phyloP scores from a whole-genome alignment of 371 early-diverging fungal species.

The Mortierella sp. region DNA sequence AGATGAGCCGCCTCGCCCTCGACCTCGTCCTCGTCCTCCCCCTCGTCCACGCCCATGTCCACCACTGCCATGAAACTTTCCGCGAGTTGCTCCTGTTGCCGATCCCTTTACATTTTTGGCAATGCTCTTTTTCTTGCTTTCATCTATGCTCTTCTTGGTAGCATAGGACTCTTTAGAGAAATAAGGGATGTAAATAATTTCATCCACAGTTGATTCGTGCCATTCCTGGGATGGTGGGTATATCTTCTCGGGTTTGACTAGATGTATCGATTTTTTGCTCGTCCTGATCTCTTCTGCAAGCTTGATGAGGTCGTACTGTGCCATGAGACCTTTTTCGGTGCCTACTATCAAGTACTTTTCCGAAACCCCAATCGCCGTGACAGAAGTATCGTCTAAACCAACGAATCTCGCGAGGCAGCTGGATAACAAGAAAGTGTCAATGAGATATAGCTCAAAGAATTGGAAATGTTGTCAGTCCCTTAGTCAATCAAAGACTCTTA shows the following conservation, averaged over 20 bases:
- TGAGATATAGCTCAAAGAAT: background rate
- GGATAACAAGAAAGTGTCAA: background rate
- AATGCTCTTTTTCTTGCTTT: conserved; percentile 54
- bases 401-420: conserved; percentile 48
- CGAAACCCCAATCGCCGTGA: conserved; percentile 46
- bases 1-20: conserved; percentile 57
- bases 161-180: conserved; percentile 46
- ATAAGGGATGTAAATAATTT: conserved; percentile 57
- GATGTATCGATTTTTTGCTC: background rate
- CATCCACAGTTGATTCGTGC: conserved; percentile 73
- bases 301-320: conserved; percentile 41
- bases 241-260: conserved; percentile 29
- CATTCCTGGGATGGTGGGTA: conserved; percentile 69
- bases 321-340: conserved; percentile 49
- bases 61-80: conserved; percentile 50
- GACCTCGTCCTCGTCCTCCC: conserved; percentile 69
- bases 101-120: conserved; percentile 39
- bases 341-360: conserved; percentile 52
- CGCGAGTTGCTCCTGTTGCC: conserved; percentile 18
- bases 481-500: conserved; percentile 3
- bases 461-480: background rate
- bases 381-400: conserved; percentile 29
- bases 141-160: conserved; percentile 13
- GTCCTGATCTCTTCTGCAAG: conserved; percentile 9
- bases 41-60: conserved; percentile 71